Evolutionary conservation across 352 stramenopile genomes (phyloP).

Genomic region (Elongisporangium prolatum): DNA sequence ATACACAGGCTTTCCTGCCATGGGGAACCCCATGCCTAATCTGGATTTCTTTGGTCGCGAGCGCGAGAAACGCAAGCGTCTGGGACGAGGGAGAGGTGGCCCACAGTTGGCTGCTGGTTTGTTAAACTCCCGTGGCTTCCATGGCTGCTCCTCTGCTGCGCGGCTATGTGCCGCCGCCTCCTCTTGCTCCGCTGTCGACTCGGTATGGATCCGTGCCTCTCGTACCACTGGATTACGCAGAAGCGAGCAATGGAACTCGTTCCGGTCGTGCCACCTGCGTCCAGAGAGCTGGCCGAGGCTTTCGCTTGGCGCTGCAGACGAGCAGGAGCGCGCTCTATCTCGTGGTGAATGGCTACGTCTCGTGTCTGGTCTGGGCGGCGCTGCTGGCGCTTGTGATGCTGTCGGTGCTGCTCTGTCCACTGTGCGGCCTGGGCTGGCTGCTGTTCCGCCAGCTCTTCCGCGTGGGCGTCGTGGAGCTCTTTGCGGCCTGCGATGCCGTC

Average conservation of each 20-base stretch:
- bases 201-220: background rate
- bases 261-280: background rate
- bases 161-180: background rate
- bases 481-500: conserved; percentile 12
- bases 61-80: background rate
- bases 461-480: conserved; percentile 6
- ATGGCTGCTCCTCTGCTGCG: background rate
- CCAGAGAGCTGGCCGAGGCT: background rate
- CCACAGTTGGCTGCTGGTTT: background rate
- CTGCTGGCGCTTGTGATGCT: conserved; percentile 9
- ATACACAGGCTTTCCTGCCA: background rate
- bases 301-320: background rate
- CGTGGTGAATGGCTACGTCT: conserved; percentile 10
- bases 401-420: conserved; percentile 8
- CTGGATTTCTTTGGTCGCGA: background rate
- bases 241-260: too few relatives aligned
- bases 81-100: background rate
- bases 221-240: background rate
- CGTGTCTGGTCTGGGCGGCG: conserved; percentile 1
- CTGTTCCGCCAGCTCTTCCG: conserved; percentile 16
- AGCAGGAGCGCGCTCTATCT: conserved; percentile 7
- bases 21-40: background rate
- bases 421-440: conserved; percentile 15
- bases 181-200: background rate
- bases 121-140: background rate